These are phyloP conservation scores for Kwoniella dejecticola DNA, from an alignment of 768 basidiomycete genomes.

Conservation along the genomic window DNA sequence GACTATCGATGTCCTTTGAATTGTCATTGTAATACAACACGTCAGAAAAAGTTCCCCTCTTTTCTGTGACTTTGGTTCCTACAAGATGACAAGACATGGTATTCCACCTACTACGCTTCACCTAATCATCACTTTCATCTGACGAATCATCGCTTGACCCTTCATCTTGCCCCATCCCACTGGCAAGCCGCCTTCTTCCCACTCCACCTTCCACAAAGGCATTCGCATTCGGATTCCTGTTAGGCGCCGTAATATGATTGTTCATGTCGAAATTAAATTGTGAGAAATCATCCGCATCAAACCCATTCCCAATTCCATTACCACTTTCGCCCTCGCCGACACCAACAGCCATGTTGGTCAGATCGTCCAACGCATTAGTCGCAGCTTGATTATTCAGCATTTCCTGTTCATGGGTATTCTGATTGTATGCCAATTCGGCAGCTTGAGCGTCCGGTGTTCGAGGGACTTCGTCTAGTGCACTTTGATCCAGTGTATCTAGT, in stretches of 20 bases:
- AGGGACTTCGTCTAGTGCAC: slow-evolving; percentile 7
- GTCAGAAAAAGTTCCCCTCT: too few relatives aligned
- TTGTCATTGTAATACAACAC: too few relatives aligned
- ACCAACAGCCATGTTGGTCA: neutral
- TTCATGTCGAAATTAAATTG: slow-evolving; percentile 7
- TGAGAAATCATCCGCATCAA: neutral
- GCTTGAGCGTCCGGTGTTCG: slow-evolving; percentile 16
- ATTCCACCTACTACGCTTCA: neutral
- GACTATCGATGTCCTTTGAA: too few relatives aligned
- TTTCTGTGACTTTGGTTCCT: neutral
- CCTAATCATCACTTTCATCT: slow-evolving; percentile 36
- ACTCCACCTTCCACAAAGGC: slow-evolving; percentile 38
- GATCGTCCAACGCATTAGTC: slow-evolving; percentile 11
- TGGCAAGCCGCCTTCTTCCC: slow-evolving; percentile 33
- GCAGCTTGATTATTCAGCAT: slow-evolving; percentile 1
- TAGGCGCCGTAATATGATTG: too few relatives aligned
- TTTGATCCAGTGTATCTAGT: slow-evolving; percentile 23
- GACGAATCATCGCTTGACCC: slow-evolving; percentile 30
- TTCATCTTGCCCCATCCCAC: slow-evolving; percentile 18
- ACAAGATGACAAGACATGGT: neutral
- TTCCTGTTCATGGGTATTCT: neutral
- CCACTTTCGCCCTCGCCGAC: neutral
- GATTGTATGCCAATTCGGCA: neutral
- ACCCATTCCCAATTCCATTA: neutral
- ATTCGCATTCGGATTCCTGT: too few relatives aligned